Base-by-base conservation (phyloP, 2,329 filamentous ascomycete species). In the Trichoderma polysporum region DNA sequence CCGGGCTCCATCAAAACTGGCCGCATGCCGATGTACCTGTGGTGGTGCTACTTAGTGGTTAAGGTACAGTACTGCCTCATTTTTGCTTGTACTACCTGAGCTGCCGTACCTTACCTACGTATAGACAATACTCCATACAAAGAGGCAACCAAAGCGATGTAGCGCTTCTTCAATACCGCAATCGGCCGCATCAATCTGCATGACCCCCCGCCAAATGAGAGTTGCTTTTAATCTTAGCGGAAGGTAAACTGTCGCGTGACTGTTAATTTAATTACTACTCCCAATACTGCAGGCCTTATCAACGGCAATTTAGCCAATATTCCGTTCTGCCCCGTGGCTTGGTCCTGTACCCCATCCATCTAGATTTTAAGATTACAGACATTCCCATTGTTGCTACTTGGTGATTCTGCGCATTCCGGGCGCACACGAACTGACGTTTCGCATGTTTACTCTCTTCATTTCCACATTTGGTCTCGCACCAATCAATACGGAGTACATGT, bases 361-460 rank as follows among this genome's bases (percentile, higher is more conserved):
- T 52, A 19, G 31, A 15, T 35, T 35, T 41, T 35, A 41, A 64
- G 33, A 56, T 64, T 47, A 27, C 19, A 27, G 33, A 50, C 61
- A 56, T 64, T 64, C 61, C 61, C 37, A 27, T 45, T 37, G 61
- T 64, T 64, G 61, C 61, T 56, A 39, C 29, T 27, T 31, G 39
- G 50, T 56, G 50, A 35, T 35, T 56, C 47, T 29, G 25, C 49
- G 50, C 61, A 64, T 64, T 64, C 61, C 61, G 54, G 49, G 50
- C 12, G 45, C 58, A 19, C 37, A 22, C 27, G 41, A 63, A 15
- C 39, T 54, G 17, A 33, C 17, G 9, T n/a, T 25, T 33, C 4
- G 25, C 29, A 25, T 41, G 12, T 52, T 53, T 19, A 17, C 17
- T 31, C 17, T 31, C 25, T 19, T n/a, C 9, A 53, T 53, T 41